Evolutionary conservation across 495 filamentous ascomycete genomes (phyloP).

Genomic region (Neurospora sp.): DNA sequence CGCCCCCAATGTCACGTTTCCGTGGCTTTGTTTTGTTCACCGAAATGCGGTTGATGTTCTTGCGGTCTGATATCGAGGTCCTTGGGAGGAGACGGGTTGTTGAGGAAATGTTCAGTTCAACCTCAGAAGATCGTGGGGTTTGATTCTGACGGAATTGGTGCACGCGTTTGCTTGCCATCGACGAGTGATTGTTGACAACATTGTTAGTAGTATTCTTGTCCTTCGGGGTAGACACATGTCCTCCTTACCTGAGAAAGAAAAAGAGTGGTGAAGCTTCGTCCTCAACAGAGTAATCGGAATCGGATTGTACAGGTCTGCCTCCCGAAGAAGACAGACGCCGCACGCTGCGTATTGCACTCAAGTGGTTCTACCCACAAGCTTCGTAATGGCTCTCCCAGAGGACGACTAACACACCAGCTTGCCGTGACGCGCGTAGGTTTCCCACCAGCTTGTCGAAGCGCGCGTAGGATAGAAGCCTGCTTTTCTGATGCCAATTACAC

Average conservation of each 20-base stretch:
- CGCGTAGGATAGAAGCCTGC: slow-evolving; percentile 3
- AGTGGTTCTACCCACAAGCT: slow-evolving; percentile 15
- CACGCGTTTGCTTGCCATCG: background rate
- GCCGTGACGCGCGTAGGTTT: too few species aligned
- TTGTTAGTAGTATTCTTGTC: slow-evolving; percentile 14
- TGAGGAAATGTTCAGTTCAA: too few species aligned
- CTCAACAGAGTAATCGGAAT: slow-evolving; percentile 19
- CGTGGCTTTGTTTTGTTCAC: background rate
- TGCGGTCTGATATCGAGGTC: background rate
- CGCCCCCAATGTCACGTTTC: background rate
- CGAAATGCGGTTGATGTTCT: background rate
- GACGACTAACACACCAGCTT: background rate
- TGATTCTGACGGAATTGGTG: background rate
- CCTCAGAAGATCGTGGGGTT: background rate
- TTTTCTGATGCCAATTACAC: slow-evolving; percentile 20
- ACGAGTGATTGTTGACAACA: background rate
- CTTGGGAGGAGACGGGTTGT: background rate
- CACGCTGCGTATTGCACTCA: slow-evolving; percentile 19
- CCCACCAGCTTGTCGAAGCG: background rate
- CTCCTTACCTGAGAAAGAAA: slow-evolving; percentile 10
- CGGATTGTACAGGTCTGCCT: slow-evolving; percentile 8
- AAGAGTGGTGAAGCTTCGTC: slow-evolving; percentile 13
- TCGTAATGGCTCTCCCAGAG: slow-evolving; percentile 18
- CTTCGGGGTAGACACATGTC: background rate
- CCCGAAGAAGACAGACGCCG: background rate